These are phyloP conservation scores for Ophiostoma sp. DNA, from an alignment of 2,329 filamentous ascomycete species.

Conservation along the genomic window DNA sequence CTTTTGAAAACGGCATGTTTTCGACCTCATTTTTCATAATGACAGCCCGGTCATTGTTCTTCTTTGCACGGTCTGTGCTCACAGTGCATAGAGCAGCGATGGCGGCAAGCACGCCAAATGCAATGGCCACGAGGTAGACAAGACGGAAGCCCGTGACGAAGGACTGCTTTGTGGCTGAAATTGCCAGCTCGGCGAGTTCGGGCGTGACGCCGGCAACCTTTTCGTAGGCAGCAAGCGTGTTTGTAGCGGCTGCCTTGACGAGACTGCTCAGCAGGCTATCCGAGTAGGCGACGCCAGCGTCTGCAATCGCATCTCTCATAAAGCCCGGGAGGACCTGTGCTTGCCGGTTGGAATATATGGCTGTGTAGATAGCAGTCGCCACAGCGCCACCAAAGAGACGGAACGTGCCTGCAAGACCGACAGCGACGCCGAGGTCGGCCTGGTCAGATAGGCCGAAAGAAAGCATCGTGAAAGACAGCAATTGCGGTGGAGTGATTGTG, in stretches of 20 bases:
- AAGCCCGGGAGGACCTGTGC: constrained; percentile 27
- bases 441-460: constrained; percentile 36
- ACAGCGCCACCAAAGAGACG: constrained; percentile 37
- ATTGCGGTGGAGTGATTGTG: constrained; percentile 34
- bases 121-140: constrained; percentile 35
- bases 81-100: constrained; percentile 31
- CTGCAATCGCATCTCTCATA: not conserved
- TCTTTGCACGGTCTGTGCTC: constrained; percentile 33
- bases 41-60: constrained; percentile 32
- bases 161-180: constrained; percentile 32
- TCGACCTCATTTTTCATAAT: constrained; percentile 30
- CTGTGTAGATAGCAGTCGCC: constrained; percentile 38
- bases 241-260: constrained; percentile 32
- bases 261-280: constrained; percentile 27
- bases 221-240: constrained; percentile 34
- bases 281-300: not conserved
- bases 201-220: constrained; percentile 32
- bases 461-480: constrained; percentile 25
- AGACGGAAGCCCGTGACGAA: constrained; percentile 36
- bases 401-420: constrained; percentile 31
- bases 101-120: constrained; percentile 33
- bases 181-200: constrained; percentile 30
- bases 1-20: not conserved
- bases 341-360: constrained; percentile 35
- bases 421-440: constrained; percentile 36